Conservation (phyloP, 176 grass and related monocot genomes). For the Elymus sibiricus region DNA sequence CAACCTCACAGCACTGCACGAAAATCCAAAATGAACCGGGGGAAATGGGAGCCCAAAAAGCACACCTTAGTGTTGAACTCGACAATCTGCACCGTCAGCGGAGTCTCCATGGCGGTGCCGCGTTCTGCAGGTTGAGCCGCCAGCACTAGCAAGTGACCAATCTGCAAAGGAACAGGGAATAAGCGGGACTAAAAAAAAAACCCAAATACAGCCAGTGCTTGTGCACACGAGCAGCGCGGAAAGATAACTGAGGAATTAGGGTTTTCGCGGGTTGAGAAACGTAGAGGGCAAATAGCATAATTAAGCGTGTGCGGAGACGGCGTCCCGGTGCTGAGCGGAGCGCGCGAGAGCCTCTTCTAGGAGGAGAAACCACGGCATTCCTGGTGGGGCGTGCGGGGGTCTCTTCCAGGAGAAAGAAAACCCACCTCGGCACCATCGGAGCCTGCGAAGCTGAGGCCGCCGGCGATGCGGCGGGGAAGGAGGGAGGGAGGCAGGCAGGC, state of each 20-base stretch:
- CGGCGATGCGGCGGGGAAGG: not conserved
- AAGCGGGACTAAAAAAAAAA: not conserved
- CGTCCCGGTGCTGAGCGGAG: not conserved
- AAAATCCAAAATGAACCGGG: not conserved
- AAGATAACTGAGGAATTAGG: not conserved
- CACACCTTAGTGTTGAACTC: constrained; percentile 31
- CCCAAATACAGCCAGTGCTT: not conserved
- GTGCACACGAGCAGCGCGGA: not conserved
- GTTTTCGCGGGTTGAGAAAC: not conserved
- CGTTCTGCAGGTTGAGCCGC: not conserved
- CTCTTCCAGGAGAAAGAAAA: not conserved
- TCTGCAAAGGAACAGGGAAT: not conserved
- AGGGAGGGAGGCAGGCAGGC: not conserved
- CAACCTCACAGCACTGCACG: not conserved
- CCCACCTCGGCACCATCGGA: constrained; percentile 16
- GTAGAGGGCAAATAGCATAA: not conserved
- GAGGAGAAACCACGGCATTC: not conserved
- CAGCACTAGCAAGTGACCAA: not conserved
- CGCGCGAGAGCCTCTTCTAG: not conserved
- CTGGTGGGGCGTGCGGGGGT: not conserved
- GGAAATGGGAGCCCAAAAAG: not conserved
- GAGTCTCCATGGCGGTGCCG: constrained; percentile 20
- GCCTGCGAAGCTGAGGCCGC: constrained; percentile 1
- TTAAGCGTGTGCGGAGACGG: not conserved
- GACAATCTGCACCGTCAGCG: constrained; percentile 2